A percentile compares a stretch with the other conserved stretches of the same genome.
Evolutionary conservation across 805 yeast genomes (phyloP).

Genomic region (Monosporozyma siamensis): DNA sequence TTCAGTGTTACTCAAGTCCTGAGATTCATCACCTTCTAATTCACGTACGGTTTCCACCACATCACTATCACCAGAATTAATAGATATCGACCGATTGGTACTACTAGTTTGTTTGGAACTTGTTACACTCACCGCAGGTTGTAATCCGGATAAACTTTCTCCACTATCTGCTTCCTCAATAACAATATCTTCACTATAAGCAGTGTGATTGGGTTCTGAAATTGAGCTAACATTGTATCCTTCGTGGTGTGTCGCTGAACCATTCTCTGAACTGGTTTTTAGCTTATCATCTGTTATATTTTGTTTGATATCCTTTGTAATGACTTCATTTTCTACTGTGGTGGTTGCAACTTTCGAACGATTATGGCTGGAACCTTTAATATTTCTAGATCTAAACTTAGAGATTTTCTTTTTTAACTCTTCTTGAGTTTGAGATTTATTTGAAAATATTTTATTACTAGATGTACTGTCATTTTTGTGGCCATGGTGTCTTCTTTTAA

Average conservation of each 20-base stretch:
- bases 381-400: constrained; percentile 4
- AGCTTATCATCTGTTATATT: not conserved
- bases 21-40: constrained; percentile 19
- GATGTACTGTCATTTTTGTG: constrained; percentile 6
- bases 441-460: constrained; percentile 1
- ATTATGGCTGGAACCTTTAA: not conserved
- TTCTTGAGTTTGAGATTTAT: constrained; percentile 1
- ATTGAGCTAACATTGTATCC: no score
- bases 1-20: constrained; percentile 10
- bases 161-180: not conserved
- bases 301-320: no score
- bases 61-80: constrained; percentile 2
- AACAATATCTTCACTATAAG: not conserved
- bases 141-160: constrained; percentile 9
- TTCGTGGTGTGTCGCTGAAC: no score
- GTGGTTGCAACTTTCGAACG: not conserved
- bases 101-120: constrained; percentile 9
- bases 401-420: constrained; percentile 9
- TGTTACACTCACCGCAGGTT: constrained; percentile 15
- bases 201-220: not conserved
- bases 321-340: no score
- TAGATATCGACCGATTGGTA: constrained; percentile 4
- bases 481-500: constrained; percentile 14
- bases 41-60: constrained; percentile 16
- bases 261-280: not conserved